Evolutionary conservation across 2,329 filamentous ascomycete species (phyloP), one percentile per base, ranked within the genome.

Genomic region (Davidsoniella australis): DNA sequence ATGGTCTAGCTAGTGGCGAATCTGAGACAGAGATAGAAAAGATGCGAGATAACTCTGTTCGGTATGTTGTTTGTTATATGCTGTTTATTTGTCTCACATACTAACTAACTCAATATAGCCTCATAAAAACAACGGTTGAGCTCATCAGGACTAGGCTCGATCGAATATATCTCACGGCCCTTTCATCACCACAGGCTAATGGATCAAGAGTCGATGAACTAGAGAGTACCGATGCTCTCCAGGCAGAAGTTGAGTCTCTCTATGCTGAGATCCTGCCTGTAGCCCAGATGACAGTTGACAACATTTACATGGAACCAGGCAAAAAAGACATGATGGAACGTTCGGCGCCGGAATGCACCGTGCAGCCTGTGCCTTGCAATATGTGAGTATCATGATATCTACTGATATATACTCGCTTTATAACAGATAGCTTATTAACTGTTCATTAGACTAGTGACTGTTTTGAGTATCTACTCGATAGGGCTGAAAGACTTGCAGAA

Each of bases 201-300:
- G 61, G 60, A 0, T 57, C 60, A 0, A 54, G 55, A 1, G 65
- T 64, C 4, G 71, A 75, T 45, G 50, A 49, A 12, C 39, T 52
- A 18, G 50, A 52, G 23, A 41, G 36, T 3, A 66, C 71, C 8
- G 64, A 63, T 12, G 67, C 70, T 3, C 59, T 82, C 2, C 72
- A 79, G 56, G 71, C 73, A 29, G 81, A 85, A 57, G 66, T 85
- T 1, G 78, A 83, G 55, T 82, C 78, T 4, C 65, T 85, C 2
- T 80, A 82, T 56, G 67, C 77, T 0, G 82, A 85, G 58, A 78
- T 85, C 39, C 64, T 80, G 0, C 75, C 80, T 0, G 76, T 85
- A 2, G 74, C 79, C 5, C 75, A 82, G 54, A 85, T 85, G 75
- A 76, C 80, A 0, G 69, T 79, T 1, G 78, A 84, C 55, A 74